Conservation (phyloP, 257 asterid species). For the Solanum arcanum region DNA sequence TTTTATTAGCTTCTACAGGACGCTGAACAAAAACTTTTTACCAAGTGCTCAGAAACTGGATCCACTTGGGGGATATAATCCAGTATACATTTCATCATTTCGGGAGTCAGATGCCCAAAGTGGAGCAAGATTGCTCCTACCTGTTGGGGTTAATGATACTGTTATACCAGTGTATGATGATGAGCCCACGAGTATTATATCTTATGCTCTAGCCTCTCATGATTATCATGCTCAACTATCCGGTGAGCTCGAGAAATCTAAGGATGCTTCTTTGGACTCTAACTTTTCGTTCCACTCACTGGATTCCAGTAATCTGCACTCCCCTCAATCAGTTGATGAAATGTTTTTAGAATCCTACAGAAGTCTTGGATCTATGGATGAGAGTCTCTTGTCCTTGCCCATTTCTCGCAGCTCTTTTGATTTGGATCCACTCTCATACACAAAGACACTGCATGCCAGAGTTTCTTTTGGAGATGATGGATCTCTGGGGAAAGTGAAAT, state of each 20-base stretch:
- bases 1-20: constrained; percentile 55
- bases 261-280: constrained; percentile 30
- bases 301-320: constrained; percentile 36
- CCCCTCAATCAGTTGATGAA: constrained; percentile 52
- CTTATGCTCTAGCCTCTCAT: constrained; percentile 60
- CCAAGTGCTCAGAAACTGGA: constrained; percentile 55
- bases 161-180: constrained; percentile 83
- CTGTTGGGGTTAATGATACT: constrained; percentile 59
- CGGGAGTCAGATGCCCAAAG: constrained; percentile 53
- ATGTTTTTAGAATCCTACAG: constrained; percentile 43
- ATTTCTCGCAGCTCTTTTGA: constrained; percentile 45
- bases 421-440: constrained; percentile 49
- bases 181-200: constrained; percentile 91
- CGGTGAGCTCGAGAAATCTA: constrained; percentile 52
- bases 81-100: constrained; percentile 62
- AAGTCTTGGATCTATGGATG: constrained; percentile 64
- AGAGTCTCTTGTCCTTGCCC: constrained; percentile 37
- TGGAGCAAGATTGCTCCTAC: constrained; percentile 62
- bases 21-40: constrained; percentile 46
- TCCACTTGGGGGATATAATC: constrained; percentile 40
- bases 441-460: constrained; percentile 58
- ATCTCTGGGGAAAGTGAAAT: constrained; percentile 64
- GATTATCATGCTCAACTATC: constrained; percentile 48
- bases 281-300: constrained; percentile 28
- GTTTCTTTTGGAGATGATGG: constrained; percentile 63